Evolutionary conservation across 495 filamentous ascomycete species (phyloP).

Genomic region (Penicillium paxilli): DNA sequence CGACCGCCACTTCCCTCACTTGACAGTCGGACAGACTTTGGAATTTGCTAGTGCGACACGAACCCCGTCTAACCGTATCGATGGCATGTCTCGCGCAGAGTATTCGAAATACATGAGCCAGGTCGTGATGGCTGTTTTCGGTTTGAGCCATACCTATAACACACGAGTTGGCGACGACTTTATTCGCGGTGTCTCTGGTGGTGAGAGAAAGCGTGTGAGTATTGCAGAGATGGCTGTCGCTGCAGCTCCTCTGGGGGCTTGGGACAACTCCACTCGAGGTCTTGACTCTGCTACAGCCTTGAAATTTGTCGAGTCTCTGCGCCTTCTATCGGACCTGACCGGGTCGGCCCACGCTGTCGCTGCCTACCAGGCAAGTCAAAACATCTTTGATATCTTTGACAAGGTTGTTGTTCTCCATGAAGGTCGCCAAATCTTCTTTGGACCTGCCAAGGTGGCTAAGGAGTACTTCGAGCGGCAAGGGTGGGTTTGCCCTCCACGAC

Average conservation of each 20-base stretch:
- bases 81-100: conserved; percentile 41
- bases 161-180: conserved; percentile 43
- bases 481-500: conserved; percentile 53
- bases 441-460: conserved; percentile 52
- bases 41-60: conserved; percentile 55
- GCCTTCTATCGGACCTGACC: conserved; percentile 69
- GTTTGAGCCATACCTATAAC: conserved; percentile 54
- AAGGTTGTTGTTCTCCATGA: conserved; percentile 61
- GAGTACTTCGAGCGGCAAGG: conserved; percentile 59
- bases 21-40: conserved; percentile 64
- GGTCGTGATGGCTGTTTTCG: conserved; percentile 62
- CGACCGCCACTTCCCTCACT: conserved; percentile 62
- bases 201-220: conserved; percentile 70
- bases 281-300: conserved; percentile 80
- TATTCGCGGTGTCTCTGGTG: conserved; percentile 74
- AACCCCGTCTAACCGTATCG: conserved; percentile 40
- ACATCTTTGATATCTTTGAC: conserved; percentile 68
- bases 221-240: conserved; percentile 62
- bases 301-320: conserved; percentile 64
- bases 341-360: conserved; percentile 72
- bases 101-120: conserved; percentile 43
- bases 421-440: conserved; percentile 64
- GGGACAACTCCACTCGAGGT: conserved; percentile 85
- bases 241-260: conserved; percentile 67
- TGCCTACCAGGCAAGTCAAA: conserved; percentile 78